A percentile compares a stretch with the other conserved stretches of the same genome.
These are phyloP conservation scores for Pythium brassicae DNA, from an alignment of 352 stramenopile genomes.

Conservation along the genomic window DNA sequence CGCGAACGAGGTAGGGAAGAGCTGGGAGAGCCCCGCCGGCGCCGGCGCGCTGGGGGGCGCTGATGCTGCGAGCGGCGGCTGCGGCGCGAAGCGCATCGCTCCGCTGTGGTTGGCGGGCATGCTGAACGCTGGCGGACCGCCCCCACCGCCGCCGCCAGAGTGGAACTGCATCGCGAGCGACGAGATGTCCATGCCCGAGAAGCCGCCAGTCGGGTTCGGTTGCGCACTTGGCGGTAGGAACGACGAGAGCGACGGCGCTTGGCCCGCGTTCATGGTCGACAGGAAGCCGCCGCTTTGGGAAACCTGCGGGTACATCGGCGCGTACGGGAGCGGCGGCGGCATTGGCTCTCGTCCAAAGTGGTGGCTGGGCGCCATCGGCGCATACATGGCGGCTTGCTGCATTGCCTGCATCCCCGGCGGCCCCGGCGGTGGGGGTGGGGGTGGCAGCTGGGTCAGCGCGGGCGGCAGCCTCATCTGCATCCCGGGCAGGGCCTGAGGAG, in stretches of 20 bases:
- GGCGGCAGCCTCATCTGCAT: constrained; percentile 4
- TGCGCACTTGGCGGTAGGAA: constrained; percentile 19
- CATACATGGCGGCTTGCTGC: constrained; percentile 7
- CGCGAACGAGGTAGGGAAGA: constrained; percentile 30
- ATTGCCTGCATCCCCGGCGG: neutral
- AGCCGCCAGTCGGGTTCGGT: constrained; percentile 10
- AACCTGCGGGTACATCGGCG: constrained; percentile 27
- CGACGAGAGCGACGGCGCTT: constrained; percentile 19
- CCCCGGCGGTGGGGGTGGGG: neutral
- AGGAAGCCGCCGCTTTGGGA: constrained; percentile 19
- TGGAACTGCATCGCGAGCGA: constrained; percentile 84
- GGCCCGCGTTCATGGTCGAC: constrained; percentile 14
- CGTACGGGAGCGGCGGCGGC: constrained; percentile 4
- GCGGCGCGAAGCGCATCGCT: constrained; percentile 13
- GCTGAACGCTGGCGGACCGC: constrained; percentile 20
- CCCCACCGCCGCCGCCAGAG: constrained; percentile 13
- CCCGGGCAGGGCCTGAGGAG: constrained; percentile 1
- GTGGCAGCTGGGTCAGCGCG: neutral
- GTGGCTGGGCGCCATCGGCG: constrained; percentile 17
- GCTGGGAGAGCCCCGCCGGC: constrained; percentile 14
- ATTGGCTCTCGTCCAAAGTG: constrained; percentile 16
- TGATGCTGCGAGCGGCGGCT: constrained; percentile 6
- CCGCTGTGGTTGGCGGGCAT: constrained; percentile 4
- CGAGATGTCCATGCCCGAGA: constrained; percentile 42
- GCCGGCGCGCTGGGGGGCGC: constrained; percentile 5